Base-by-base conservation (phyloP, 495 filamentous ascomycete genomes). In the Tuber indicum region DNA sequence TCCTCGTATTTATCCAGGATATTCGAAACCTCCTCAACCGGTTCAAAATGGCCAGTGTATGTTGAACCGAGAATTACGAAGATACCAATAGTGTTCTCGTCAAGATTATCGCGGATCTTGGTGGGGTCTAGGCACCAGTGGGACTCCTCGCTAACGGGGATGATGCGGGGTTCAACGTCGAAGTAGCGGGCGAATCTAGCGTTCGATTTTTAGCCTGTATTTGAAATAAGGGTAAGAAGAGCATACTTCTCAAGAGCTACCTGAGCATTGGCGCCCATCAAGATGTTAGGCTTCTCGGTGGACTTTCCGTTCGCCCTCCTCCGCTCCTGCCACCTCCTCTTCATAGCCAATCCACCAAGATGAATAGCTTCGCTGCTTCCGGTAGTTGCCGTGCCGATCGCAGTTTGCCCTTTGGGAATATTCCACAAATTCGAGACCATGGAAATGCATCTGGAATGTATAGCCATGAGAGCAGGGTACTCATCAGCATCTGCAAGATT, bases 251-350 rank as follows among this genome's bases (percentile, higher is more conserved):
- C 90, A 42, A 94, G 86, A 5, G 91, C 91, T 9, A 93, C 92
- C 81, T 93, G 91, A 23, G 91, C 91, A 82, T 94, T 94, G 32
- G 90, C 87, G 2, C 91, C 92, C 91, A 94, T 92, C 77, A 93
- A 85, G 81, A 93, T 92, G 82, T 93, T 94, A 10, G 91, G 91
- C 47, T 86, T 88, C 14, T 83, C 84, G 0, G 87, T 88, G 45
- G 91, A 89, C 70, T 92, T 91, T 6, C 91, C 90, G 72, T 87
- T 87, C 1, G 85, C 86, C 70, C 85, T 84, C 41, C 91, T 86
- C 75, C 87, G 87, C 79, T 93, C 90, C 82, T 93, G 91, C 92
- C 92, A 93, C 9, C 90, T 86, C 8, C 91, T 87, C 86, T 93
- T 93, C 91, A 94, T 92, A 12, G 92, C 91, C 71, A 93, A 84